phyloP scores from a whole-genome alignment of 2,329 filamentous ascomycete species.

The Leptographium galeiforme region DNA sequence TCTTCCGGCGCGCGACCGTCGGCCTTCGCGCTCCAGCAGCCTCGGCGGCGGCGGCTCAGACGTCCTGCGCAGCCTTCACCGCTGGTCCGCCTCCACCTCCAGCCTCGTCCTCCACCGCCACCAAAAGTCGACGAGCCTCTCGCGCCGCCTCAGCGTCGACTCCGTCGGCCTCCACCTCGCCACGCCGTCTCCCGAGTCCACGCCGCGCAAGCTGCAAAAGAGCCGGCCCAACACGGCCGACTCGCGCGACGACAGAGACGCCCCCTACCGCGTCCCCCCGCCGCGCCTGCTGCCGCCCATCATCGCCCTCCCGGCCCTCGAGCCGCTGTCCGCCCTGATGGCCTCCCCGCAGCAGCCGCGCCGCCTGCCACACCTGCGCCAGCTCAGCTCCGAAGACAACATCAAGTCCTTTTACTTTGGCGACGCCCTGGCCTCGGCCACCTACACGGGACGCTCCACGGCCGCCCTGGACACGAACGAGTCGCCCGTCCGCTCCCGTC shows the following conservation, averaged over 20 bases:
- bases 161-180: conserved; percentile 17
- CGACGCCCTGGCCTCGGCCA: conserved; percentile 1
- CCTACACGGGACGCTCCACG: background rate
- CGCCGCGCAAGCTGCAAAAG: conserved; percentile 25
- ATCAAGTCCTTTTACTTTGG: conserved; percentile 10
- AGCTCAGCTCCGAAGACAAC: conserved; percentile 11
- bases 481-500: background rate
- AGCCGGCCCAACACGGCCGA: conserved; percentile 14
- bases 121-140: conserved; percentile 20
- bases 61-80: conserved; percentile 33
- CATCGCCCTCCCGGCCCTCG: conserved; percentile 25
- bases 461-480: background rate
- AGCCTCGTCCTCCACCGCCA: conserved; percentile 21
- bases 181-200: background rate
- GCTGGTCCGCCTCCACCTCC: conserved; percentile 40
- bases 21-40: conserved; percentile 23
- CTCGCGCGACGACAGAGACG: background rate
- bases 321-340: conserved; percentile 10
- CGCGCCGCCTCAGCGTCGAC: conserved; percentile 30
- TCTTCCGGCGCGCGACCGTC: conserved; percentile 6
- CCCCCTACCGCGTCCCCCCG: conserved; percentile 7
- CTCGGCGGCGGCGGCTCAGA: conserved; percentile 25
- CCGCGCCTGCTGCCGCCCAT: conserved; percentile 27
- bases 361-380: conserved; percentile 4
- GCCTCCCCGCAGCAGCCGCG: background rate